Base-by-base conservation (phyloP, 495 filamentous ascomycete genomes). In the Hypoxylon intermedium region DNA sequence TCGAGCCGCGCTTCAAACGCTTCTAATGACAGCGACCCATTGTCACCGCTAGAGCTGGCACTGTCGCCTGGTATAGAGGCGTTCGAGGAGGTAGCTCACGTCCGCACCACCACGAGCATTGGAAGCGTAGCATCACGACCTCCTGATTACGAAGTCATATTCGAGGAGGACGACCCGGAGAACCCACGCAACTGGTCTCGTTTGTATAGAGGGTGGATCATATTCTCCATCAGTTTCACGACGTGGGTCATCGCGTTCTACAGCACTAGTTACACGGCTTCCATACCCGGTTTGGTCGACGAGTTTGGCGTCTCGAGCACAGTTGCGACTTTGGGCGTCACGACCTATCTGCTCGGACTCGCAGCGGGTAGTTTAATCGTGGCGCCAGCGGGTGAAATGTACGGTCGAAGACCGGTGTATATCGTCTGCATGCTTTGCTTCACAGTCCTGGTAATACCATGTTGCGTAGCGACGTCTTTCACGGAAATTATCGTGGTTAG, bases 231-330 rank as follows among this genome's bases (percentile, higher is more conserved):
- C 26, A 88, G 87, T 18, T 92, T 83, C 74, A 82, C 88, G 33
- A 91, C 89, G 5, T 85, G 88, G 69, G 79, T 86, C 9, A 84
- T 93, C 64, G 88, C 96, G 19, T 74, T 96, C n/a, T 94, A 93
- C 71, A 90, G 86, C 11, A 96, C 92, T 2, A 89, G 85, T 53
- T 96, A 93, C 72, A 89, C 90, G 12, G 83, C 87, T 0, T 86
- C 84, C 24, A 81, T 85, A 18, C 77, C 84, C 0, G 84, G 87
- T 1, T 80, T 96, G 69, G 84, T 85, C 73, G 69, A 79, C 13
- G 83, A 89, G 47, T 95, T 91, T 67, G 67, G 77, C 43, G 77
- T 86, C 24, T 60, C 65, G 9, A 73, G 82, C 33, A 81, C 84
- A 0, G 62, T 89, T 20, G 83, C 84, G 11, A 89, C 90, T 1